Conservation (phyloP, 177 flowering plant species). For the Vitis hybrid region DNA sequence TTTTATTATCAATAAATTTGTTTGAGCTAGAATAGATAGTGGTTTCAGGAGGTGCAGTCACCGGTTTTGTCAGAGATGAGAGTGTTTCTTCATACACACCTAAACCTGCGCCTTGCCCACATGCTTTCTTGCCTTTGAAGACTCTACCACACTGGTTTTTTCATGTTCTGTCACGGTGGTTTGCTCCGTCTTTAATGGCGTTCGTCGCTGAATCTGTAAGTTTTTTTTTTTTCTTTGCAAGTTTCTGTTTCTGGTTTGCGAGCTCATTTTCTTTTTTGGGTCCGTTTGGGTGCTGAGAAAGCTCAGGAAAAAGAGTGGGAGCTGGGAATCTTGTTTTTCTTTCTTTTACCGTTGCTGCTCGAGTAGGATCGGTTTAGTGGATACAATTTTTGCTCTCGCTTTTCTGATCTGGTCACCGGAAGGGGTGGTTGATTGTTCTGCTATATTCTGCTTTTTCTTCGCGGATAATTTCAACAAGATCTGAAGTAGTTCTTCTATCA, state of each 20-base stretch:
- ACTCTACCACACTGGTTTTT: not conserved
- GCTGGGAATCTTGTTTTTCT: not conserved
- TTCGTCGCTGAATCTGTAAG: slow-evolving; percentile 20
- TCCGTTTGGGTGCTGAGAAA: slow-evolving; percentile 13
- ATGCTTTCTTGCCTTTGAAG: too few species aligned
- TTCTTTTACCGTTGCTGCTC: not conserved
- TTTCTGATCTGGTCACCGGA: not conserved
- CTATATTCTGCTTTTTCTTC: too few species aligned
- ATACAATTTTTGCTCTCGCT: not conserved
- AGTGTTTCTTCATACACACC: not conserved
- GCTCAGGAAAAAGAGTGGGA: not conserved
- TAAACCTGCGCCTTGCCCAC: not conserved
- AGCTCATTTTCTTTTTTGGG: not conserved
- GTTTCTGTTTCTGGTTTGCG: not conserved
- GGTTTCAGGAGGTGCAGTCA: not conserved
- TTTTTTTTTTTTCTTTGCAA: not conserved
- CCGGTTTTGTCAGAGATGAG: slow-evolving; percentile 9
- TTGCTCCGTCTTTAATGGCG: slow-evolving; percentile 9
- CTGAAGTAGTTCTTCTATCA: not conserved
- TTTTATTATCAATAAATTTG: not conserved
- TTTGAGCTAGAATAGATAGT: not conserved
- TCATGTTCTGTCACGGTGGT: slow-evolving; percentile 5
- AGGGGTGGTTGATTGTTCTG: not conserved
- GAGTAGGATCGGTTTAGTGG: not conserved
- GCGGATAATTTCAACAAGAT: slow-evolving; percentile 1